These are phyloP conservation scores for Pleurotus ostreatus DNA, from an alignment of 768 basidiomycete genomes.

Conservation along the genomic window DNA sequence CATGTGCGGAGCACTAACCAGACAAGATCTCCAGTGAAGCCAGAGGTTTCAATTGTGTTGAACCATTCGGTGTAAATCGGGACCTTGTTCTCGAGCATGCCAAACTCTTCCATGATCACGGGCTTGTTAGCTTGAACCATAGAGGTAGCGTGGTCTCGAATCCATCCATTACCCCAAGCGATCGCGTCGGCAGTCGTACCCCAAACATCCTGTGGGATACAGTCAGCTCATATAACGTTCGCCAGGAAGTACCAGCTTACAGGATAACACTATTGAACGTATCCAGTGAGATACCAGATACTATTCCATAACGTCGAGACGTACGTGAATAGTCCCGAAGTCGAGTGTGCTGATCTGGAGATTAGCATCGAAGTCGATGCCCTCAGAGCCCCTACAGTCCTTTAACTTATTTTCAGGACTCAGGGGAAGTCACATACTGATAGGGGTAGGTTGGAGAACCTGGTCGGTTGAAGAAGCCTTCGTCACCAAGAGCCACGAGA, in stretches of 20 bases:
- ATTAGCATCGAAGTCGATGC: constrained; percentile 61
- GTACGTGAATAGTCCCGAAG: constrained; percentile 65
- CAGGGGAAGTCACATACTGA: constrained; percentile 29
- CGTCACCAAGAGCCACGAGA: constrained; percentile 48
- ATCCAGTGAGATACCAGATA: neutral
- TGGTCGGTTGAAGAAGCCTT: constrained; percentile 58
- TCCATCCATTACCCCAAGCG: constrained; percentile 57
- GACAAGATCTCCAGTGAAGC: constrained; percentile 57
- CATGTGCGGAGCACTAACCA: constrained; percentile 31
- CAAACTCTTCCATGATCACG: constrained; percentile 64
- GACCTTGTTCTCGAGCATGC: constrained; percentile 44
- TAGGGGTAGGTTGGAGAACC: constrained; percentile 48
- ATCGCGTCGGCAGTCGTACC: constrained; percentile 40
- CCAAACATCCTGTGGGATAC: constrained; percentile 38
- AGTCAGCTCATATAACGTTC: neutral
- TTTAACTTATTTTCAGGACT: neutral
- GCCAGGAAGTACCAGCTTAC: constrained; percentile 11
- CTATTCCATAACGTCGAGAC: constrained; percentile 11
- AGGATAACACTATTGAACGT: constrained; percentile 26
- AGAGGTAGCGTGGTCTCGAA: constrained; percentile 52
- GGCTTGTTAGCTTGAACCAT: constrained; percentile 53
- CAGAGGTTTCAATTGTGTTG: constrained; percentile 43
- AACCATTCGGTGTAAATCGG: constrained; percentile 54
- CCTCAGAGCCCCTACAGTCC: constrained; percentile 40
- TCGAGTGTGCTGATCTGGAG: constrained; percentile 52